Conservation (phyloP, 2,329 filamentous ascomycete species). For the Colletotrichum acutatum region DNA sequence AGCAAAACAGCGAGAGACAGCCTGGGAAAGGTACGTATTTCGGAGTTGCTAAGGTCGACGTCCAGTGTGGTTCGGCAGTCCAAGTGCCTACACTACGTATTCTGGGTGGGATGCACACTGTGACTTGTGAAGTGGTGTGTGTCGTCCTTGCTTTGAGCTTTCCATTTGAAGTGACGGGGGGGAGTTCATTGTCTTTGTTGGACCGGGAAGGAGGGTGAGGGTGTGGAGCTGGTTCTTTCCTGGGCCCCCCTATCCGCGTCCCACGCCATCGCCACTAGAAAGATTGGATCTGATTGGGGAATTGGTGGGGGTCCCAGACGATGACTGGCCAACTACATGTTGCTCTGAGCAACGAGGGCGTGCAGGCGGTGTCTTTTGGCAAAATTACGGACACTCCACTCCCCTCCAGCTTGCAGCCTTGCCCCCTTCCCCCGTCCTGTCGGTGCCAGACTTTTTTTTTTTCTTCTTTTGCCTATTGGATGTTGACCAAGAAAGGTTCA, state of each 20-base stretch:
- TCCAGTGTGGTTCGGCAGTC: not conserved
- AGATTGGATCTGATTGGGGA: conserved; percentile 32
- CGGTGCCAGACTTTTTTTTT: not conserved
- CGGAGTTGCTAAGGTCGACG: not conserved
- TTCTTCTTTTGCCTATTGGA: not conserved
- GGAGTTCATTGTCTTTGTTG: not conserved
- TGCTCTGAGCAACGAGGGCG: conserved; percentile 31
- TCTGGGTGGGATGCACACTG: not conserved
- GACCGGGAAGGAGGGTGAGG: not conserved
- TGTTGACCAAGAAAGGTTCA: not conserved
- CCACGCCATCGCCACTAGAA: conserved; percentile 32
- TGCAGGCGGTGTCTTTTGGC: not conserved
- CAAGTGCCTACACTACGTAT: not conserved
- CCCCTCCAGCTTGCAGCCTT: not conserved
- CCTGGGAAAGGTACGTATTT: conserved; percentile 14
- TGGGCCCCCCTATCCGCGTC: conserved; percentile 19
- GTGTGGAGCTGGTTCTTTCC: not conserved
- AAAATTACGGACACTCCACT: not conserved
- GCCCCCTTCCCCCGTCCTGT: not conserved
- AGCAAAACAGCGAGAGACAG: conserved; percentile 10
- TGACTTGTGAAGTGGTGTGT: not conserved
- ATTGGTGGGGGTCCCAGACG: conserved; percentile 26
- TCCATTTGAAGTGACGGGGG: not conserved
- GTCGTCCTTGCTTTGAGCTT: not conserved
- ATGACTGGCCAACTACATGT: conserved; percentile 34